Percentiles rank a stretch among this genome's conserved stretches.
Evolutionary conservation across 2,329 filamentous ascomycete species (phyloP).

Genomic region (Aureobasidium namibiae): DNA sequence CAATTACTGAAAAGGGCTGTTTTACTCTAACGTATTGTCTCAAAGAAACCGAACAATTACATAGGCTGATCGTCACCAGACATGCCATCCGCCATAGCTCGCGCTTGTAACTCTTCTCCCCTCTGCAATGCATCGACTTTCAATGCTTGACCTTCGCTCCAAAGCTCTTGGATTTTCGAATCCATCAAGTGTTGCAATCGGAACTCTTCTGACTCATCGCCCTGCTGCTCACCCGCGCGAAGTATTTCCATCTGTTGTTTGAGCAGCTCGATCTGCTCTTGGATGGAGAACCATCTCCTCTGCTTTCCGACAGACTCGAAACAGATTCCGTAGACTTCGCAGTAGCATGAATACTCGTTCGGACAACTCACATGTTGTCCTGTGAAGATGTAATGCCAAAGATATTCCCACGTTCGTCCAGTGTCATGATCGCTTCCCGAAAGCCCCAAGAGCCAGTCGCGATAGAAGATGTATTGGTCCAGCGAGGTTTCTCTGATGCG

Average conservation of each 20-base stretch:
- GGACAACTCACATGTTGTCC: conserved; percentile 42
- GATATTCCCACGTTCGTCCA: conserved; percentile 54
- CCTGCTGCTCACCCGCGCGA: neutral
- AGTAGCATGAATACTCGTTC: conserved; percentile 50
- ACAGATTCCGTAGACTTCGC: neutral
- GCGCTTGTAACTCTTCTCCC: no score
- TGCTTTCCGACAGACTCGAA: neutral
- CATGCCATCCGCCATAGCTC: no score
- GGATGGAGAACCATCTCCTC: neutral
- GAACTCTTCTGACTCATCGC: neutral
- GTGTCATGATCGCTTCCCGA: conserved; percentile 47
- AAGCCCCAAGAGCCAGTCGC: conserved; percentile 53
- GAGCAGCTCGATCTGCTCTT: neutral
- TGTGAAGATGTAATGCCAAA: conserved; percentile 58
- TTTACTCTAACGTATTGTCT: no score
- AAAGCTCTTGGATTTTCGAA: neutral
- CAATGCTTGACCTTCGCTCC: no score
- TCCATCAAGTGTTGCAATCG: neutral
- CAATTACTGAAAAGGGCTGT: no score
- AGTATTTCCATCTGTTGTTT: neutral
- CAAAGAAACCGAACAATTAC: no score
- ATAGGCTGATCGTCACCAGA: no score
- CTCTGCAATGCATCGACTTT: no score
- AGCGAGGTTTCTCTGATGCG: conserved; percentile 47
- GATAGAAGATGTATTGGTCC: conserved; percentile 47